Evolutionary conservation across 352 stramenopile species (phyloP), one percentile per base, ranked within the genome.

Genomic region (Saprolegnia diclina): DNA sequence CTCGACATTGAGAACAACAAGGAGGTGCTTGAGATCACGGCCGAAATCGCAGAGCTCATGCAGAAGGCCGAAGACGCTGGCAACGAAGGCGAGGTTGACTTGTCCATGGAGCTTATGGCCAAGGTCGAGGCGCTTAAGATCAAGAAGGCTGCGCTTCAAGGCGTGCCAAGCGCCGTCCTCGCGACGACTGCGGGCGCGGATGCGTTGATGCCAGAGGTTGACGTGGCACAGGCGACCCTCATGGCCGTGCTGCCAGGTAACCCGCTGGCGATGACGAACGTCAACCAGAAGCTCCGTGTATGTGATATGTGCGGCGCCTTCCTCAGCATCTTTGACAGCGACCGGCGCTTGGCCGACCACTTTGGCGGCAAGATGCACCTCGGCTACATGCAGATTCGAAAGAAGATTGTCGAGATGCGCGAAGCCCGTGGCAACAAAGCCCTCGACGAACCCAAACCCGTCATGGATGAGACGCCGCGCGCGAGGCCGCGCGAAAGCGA

Each of bases 241-340:
- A 62, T 65, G 56, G 46, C 46, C 46, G 32, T 72, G 22, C 29
- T 72, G 10, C 65, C 65, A 42, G 56, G 53, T 18, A 76, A 76
- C 32, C 64, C 72, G 18, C 57, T 72, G 11, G 59, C 72, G 5
- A 73, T 71, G 11, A 71, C 75, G n/a, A 79, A 82, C 26, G 83
- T 88, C 35, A 89, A 91, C 71, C 82, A 94, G 56, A 94, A 93
- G 69, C 72, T 96, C 13, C 86, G 88, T 21, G 89, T 97, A 56
- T 97, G 90, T 64, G 88, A 97, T 73, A 86, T 97, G 38, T 97
- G 90, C 66, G 90, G 90, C 6, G 89, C 90, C 4, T 95, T 96
- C 71, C 73, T 97, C 26, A 96, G 88, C 66, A 97, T 97, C 66
- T 97, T 92, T 59, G 90, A 97, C 77, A 96, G 86, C 54, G 90